Evolutionary conservation across 169 alveolate species (phyloP).

Genomic region (Plasmodium gonderi): DNA sequence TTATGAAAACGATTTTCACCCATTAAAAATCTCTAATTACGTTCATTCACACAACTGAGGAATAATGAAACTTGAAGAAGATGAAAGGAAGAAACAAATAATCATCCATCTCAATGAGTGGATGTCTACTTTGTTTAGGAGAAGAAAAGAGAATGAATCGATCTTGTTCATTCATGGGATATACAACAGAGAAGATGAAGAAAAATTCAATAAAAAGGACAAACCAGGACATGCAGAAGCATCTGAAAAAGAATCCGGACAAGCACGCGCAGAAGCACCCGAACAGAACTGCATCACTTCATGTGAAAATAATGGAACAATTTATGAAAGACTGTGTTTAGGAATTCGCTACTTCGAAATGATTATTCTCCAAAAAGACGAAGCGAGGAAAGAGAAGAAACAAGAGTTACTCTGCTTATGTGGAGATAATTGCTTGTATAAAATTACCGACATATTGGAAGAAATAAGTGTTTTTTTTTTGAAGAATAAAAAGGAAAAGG

Average conservation of each 20-base stretch:
- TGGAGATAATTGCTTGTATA: neutral
- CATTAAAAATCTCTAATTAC: no score
- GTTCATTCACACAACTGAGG: neutral
- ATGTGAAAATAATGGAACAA: neutral
- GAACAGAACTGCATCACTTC: neutral
- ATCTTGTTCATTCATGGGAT: neutral
- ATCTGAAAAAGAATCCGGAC: neutral
- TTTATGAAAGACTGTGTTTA: constrained; percentile 25
- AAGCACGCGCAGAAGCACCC: no score
- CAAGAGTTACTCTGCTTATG: constrained; percentile 6
- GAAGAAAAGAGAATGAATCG: neutral
- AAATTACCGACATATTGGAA: constrained; percentile 11
- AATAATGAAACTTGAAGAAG: neutral
- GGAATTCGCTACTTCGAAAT: constrained; percentile 50
- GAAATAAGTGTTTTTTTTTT: constrained; percentile 13
- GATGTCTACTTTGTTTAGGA: neutral
- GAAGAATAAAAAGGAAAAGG: constrained; percentile 8
- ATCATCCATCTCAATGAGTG: constrained; percentile 2
- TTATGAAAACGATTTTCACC: no score
- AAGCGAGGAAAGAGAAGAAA: neutral
- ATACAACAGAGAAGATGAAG: neutral
- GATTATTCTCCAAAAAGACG: neutral
- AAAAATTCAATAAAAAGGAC: neutral
- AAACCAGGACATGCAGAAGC: neutral
- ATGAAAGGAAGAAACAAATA: neutral